A percentile compares a stretch with the other conserved stretches of the same genome.
Conservation (phyloP, 257 asterid genomes). For the Lycium ferocissimum region DNA sequence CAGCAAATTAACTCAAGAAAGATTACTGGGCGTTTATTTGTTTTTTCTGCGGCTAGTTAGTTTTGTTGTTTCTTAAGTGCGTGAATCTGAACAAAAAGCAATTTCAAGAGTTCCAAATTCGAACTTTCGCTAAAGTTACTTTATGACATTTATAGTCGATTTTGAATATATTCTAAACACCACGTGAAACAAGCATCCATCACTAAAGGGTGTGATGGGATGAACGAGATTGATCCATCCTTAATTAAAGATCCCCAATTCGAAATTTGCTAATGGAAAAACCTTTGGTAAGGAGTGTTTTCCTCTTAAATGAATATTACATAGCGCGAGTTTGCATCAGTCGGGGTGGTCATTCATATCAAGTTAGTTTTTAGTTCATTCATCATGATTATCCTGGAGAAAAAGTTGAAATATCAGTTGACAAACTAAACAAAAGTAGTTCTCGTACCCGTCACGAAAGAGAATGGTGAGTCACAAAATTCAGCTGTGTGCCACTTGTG, state of each 20-base stretch:
- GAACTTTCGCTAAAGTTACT: not conserved
- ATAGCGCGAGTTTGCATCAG: too few species aligned
- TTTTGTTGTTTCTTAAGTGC: not conserved
- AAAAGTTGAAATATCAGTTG: not conserved
- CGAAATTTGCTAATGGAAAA: not conserved
- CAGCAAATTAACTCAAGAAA: not conserved
- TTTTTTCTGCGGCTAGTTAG: not conserved
- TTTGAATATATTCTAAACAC: not conserved
- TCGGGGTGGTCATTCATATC: too few species aligned
- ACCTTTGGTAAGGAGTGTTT: fast-evolving
- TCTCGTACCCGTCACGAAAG: too few species aligned
- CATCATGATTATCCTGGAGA: not conserved
- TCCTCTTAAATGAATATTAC: not conserved
- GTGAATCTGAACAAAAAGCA: not conserved
- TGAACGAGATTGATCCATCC: not conserved
- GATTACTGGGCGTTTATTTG: not conserved
- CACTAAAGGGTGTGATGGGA: not conserved
- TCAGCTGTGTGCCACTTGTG: too few species aligned
- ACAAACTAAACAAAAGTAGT: not conserved
- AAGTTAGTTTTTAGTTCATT: not conserved
- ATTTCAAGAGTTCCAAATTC: not conserved
- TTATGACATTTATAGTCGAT: not conserved
- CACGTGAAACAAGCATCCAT: not conserved
- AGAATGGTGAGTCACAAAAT: too few species aligned
- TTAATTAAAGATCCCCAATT: not conserved